Evolutionary conservation across 2,329 filamentous ascomycete species (phyloP).

Genomic region (Elsinoe batatas): DNA sequence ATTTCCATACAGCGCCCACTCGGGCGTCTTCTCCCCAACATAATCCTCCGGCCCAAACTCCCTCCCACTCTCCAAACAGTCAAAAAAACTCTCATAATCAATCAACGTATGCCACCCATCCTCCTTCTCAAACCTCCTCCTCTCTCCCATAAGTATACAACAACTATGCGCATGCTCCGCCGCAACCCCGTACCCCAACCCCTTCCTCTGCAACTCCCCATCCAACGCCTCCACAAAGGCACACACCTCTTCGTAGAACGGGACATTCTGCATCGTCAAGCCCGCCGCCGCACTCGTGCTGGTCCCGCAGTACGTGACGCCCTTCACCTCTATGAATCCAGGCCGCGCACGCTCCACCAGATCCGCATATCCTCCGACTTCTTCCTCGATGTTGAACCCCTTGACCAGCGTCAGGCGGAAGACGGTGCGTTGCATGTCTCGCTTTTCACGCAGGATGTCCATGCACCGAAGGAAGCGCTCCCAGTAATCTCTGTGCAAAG

Average conservation of each 20-base stretch:
- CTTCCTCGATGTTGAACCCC: constrained; percentile 94
- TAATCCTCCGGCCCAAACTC: constrained; percentile 80
- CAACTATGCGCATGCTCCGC: constrained; percentile 94
- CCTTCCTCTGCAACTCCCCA: constrained; percentile 55
- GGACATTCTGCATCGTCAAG: constrained; percentile 93
- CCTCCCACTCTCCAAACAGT: constrained; percentile 60
- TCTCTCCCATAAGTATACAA: constrained; percentile 71
- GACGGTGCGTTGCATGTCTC: constrained; percentile 80
- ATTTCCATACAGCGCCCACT: constrained; percentile 92
- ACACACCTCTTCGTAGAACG: constrained; percentile 84
- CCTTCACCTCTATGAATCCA: constrained; percentile 91
- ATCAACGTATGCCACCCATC: constrained; percentile 87
- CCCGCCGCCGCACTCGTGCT: constrained; percentile 74
- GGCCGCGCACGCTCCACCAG: constrained; percentile 79
- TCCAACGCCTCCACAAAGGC: constrained; percentile 72
- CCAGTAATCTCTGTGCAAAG: constrained; percentile 94
- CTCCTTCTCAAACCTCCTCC: constrained; percentile 63
- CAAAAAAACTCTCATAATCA: constrained; percentile 81
- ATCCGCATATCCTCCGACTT: constrained; percentile 80
- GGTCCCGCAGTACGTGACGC: constrained; percentile 93
- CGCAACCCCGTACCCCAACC: constrained; percentile 77
- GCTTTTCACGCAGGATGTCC: constrained; percentile 74
- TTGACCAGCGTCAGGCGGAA: constrained; percentile 94
- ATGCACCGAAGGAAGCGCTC: constrained; percentile 87
- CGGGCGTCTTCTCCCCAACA: constrained; percentile 70